Base-by-base conservation (phyloP, 2,329 filamentous ascomycete species). In the Daldinia sp. region DNA sequence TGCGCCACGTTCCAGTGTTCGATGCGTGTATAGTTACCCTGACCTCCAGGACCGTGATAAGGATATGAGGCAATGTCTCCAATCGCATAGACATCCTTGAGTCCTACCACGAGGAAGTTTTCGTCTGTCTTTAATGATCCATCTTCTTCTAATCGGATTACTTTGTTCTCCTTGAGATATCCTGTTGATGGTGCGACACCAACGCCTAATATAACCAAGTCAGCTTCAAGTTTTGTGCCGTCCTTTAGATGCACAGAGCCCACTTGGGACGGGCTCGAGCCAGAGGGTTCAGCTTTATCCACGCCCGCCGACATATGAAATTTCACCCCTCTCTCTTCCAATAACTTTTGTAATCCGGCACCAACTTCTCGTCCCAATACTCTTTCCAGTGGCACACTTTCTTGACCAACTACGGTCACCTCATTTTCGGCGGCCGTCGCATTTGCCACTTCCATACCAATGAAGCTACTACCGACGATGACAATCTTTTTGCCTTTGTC, bases 1-100 rank as follows among this genome's bases (percentile, higher is more conserved):
- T 98, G 95, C 3, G 95, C 95, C 2, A 99, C 95, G 78, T 97
- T 94, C 95, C 95, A 99, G 77, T 99, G 95, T 82, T 99, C 95
- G 74, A 98, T 97, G 66, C 95, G 90, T 0, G 90, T 87, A 15
- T 85, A 83, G 43, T 83, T 83, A 65, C 91, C 92, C 13, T 90
- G 84, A 23, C 92, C 90, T 21, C 92, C 93, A 0, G 95, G 95
- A 1, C 95, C 95, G 76, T 92, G 85, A 81, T 99, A 99, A 0
- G 95, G 95, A 77, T 93, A 97, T 0, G 91, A 94, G 10, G 95
- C 94, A 65, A 99, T 98, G 75, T 99, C 95, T 53, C 94, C 94
- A 64, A 99, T 87, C 11, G 95, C 95, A 74, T 92, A 99, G 52
- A 97, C 93, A 68, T 94, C 90, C 71, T 90, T 85, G 3, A 95